These are phyloP conservation scores for Lachnellula cervina DNA, from an alignment of 2,329 filamentous ascomycete genomes.

Conservation along the genomic window DNA sequence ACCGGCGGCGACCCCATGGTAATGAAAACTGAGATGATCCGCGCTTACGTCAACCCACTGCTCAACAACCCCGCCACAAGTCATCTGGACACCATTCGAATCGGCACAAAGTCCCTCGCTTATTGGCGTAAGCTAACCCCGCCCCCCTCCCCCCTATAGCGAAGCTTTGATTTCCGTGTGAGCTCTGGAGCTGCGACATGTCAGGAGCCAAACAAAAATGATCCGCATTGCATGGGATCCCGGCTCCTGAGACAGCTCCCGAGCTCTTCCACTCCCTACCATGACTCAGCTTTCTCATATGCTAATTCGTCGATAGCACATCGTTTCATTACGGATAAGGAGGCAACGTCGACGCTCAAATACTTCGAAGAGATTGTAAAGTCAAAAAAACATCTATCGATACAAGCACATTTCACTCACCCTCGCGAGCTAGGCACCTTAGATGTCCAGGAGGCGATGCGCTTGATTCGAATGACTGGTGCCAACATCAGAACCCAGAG, in stretches of 20 bases:
- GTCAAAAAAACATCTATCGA: neutral
- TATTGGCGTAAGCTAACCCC: slow-evolving; percentile 1
- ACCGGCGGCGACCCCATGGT: slow-evolving; percentile 12
- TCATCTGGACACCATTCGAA: slow-evolving; percentile 6
- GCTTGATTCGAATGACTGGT: slow-evolving; percentile 1
- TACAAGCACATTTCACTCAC: slow-evolving; percentile 10
- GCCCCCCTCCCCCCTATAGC: too few relatives aligned
- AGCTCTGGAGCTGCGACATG: too few relatives aligned
- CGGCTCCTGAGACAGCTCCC: too few relatives aligned
- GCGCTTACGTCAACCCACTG: slow-evolving; percentile 1
- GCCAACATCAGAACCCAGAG: slow-evolving; percentile 4
- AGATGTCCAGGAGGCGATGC: slow-evolving; percentile 5
- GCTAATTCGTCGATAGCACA: neutral
- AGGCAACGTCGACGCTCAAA: neutral
- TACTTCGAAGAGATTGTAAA: slow-evolving; percentile 1
- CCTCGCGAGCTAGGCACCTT: slow-evolving; percentile 2
- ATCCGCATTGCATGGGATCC: too few relatives aligned
- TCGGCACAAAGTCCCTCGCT: slow-evolving; percentile 10
- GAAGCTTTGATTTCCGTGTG: too few relatives aligned
- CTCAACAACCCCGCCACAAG: neutral
- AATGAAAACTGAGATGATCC: neutral
- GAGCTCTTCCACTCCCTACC: too few relatives aligned
- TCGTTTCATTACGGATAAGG: slow-evolving; percentile 1
- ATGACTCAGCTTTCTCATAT: too few relatives aligned
- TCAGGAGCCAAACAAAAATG: too few relatives aligned